Conservation (phyloP, 2,329 filamentous ascomycete genomes). For the Beauveria varroae region DNA sequence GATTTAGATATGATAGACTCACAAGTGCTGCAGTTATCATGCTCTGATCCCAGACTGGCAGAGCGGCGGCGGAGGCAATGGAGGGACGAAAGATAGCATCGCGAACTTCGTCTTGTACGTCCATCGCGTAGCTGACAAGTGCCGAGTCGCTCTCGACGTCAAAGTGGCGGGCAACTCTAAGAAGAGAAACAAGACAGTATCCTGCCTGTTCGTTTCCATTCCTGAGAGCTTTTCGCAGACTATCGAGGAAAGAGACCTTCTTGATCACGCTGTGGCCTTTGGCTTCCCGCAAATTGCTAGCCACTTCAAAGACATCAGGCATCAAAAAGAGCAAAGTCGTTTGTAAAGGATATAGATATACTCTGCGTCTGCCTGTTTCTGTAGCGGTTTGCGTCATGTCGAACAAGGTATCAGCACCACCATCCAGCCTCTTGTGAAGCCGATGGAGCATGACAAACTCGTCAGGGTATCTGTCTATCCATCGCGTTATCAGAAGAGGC, state of each 20-base stretch:
- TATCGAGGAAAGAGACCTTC: slow-evolving; percentile 58
- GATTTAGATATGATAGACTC: slow-evolving; percentile 53
- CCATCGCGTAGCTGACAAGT: slow-evolving; percentile 59
- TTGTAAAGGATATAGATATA: slow-evolving; percentile 54
- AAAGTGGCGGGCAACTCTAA: slow-evolving; percentile 58
- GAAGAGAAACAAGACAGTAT: slow-evolving; percentile 56
- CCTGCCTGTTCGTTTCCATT: slow-evolving; percentile 60
- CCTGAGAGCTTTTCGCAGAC: slow-evolving; percentile 52
- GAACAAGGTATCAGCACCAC: slow-evolving; percentile 58
- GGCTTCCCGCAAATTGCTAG: slow-evolving; percentile 57
- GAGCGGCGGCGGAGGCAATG: slow-evolving; percentile 34
- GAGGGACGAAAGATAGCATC: slow-evolving; percentile 56
- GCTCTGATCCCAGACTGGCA: slow-evolving; percentile 51
- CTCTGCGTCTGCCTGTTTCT: slow-evolving; percentile 49
- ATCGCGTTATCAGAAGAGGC: slow-evolving; percentile 56
- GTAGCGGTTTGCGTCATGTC: slow-evolving; percentile 59
- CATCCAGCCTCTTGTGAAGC: slow-evolving; percentile 54
- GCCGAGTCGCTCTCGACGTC: slow-evolving; percentile 54
- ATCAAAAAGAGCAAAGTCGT: slow-evolving; percentile 54
- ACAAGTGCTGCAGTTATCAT: slow-evolving; percentile 62
- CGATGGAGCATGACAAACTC: slow-evolving; percentile 60
- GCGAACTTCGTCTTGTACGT: slow-evolving; percentile 61
- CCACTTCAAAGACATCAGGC: slow-evolving; percentile 63
- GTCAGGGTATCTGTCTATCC: slow-evolving; percentile 56
- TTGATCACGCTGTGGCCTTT: slow-evolving; percentile 57